These are phyloP conservation scores for Lodderomyces pseudojiufengensis DNA, from an alignment of 1,139 yeast species.

Conservation along the genomic window DNA sequence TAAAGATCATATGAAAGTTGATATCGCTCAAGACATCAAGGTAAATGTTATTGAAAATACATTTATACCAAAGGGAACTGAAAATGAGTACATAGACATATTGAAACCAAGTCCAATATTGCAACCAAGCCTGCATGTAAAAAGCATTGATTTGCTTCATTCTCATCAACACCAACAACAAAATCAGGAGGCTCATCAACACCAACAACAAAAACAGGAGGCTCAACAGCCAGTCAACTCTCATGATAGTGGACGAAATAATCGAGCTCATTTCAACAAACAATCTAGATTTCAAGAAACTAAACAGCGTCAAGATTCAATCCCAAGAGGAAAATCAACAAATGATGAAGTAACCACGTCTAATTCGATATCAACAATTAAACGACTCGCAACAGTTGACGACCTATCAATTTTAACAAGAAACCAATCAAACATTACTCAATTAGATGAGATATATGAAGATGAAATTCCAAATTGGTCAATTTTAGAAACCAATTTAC, in stretches of 20 bases:
- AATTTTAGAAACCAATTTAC: too few relatives aligned
- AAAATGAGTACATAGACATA: conserved; percentile 16
- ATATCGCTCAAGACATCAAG: too few relatives aligned
- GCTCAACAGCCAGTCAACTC: too few relatives aligned
- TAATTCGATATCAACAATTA: conserved; percentile 5
- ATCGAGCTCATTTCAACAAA: too few relatives aligned
- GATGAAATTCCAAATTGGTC: conserved; percentile 36
- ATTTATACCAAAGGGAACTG: conserved; percentile 11
- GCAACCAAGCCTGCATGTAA: too few relatives aligned
- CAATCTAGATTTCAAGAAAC: too few relatives aligned
- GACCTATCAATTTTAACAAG: conserved; percentile 4
- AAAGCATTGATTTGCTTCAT: conserved; percentile 7
- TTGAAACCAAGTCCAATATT: conserved; percentile 18
- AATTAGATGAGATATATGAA: neutral
- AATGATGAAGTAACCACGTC: too few relatives aligned
- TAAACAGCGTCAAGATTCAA: too few relatives aligned
- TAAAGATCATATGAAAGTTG: too few relatives aligned
- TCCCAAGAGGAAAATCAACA: too few relatives aligned
- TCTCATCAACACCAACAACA: conserved; percentile 1
- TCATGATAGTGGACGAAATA: too few relatives aligned
- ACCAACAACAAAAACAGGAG: neutral
- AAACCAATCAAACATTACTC: too few relatives aligned
- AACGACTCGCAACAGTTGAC: conserved; percentile 10
- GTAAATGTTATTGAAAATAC: conserved; percentile 7
- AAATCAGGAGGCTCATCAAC: neutral